phyloP scores from a whole-genome alignment of 2,329 filamentous ascomycete genomes.

The Neonectria sp. region DNA sequence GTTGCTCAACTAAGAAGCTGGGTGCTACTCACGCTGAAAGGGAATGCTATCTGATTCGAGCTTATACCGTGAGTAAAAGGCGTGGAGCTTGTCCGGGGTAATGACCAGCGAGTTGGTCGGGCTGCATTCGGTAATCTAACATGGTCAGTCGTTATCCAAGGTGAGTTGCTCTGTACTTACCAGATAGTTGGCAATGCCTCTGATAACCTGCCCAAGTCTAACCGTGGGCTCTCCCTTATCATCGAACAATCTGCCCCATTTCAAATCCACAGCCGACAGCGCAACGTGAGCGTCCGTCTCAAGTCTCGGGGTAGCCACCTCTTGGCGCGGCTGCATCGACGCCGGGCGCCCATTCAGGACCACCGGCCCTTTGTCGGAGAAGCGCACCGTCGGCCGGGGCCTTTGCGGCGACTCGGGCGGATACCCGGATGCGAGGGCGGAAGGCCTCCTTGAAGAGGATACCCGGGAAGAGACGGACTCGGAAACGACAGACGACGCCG shows the following conservation, averaged over 20 bases:
- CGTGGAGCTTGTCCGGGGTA: slow-evolving; percentile 80
- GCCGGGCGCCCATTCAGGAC: slow-evolving; percentile 42
- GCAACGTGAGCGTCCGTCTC: slow-evolving; percentile 10
- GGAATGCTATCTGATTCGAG: slow-evolving; percentile 77
- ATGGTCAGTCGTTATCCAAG: slow-evolving; percentile 14
- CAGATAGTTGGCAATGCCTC: slow-evolving; percentile 81
- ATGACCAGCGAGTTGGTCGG: slow-evolving; percentile 70
- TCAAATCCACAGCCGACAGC: slow-evolving; percentile 71
- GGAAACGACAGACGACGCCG: slow-evolving; percentile 40
- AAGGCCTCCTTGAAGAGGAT: slow-evolving; percentile 31
- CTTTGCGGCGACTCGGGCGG: slow-evolving; percentile 31
- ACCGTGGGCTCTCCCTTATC: slow-evolving; percentile 76
- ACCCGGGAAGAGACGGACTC: slow-evolving; percentile 37
- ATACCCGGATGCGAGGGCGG: slow-evolving; percentile 11
- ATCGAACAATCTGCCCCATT: slow-evolving; percentile 85
- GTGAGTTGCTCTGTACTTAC: slow-evolving; percentile 57
- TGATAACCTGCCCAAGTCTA: slow-evolving; percentile 78
- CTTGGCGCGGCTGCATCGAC: slow-evolving; percentile 19
- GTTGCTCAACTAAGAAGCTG: too few relatives aligned
- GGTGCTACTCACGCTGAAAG: slow-evolving; percentile 70
- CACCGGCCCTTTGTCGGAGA: slow-evolving; percentile 48
- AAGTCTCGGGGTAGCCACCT: slow-evolving; percentile 17
- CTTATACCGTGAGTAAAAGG: slow-evolving; percentile 79
- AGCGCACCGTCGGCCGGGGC: slow-evolving; percentile 49
- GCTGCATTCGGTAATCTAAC: slow-evolving; percentile 52